Evolutionary conservation across 2,329 filamentous ascomycete genomes (phyloP), one percentile per base, ranked within the genome.

Genomic region (Drechslerella dactyloides): DNA sequence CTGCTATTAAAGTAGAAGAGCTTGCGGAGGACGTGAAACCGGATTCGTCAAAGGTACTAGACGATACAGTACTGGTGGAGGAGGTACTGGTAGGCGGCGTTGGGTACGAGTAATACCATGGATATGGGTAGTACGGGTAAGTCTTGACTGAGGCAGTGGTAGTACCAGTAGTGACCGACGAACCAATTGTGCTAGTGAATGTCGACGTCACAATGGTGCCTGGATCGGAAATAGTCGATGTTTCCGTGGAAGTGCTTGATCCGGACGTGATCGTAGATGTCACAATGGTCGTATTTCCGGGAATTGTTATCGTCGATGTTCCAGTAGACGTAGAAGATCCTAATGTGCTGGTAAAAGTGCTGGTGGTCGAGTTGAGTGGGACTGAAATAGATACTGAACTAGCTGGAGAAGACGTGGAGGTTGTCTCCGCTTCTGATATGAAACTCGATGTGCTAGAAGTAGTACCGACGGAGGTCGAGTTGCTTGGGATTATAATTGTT

Each of bases 31-130:
- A 30, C 24, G 40, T 48, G 19, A 24, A 51, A 10, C 37, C 55
- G 27, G 37, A 15, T 48, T 19, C 40, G n/a, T n/a, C n/a, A n/a
- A n/a, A n/a, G n/a, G n/a, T n/a, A n/a, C n/a, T n/a, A n/a, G n/a
- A n/a, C n/a, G n/a, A n/a, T n/a, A n/a, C n/a, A n/a, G n/a, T n/a
- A n/a, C n/a, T n/a, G n/a, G 52, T 53, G n/a, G 54, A n/a, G 21
- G 59, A 57, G 8, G 42, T 53, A 17, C 37, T 60, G 3, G 27
- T 33, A 11, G 42, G 30, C n/a, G 46, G 44, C 10, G 48, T 70
- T 30, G 58, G 66, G 13, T 50, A 57, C 3, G 53, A 63, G 19
- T 63, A 70, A 37, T 59, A 70, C 65, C 65, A 69, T 15, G 57
- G 65, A 21, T 52, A 42, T 15, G 65, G 46, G 30, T 61, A 52